phyloP scores from a whole-genome alignment of 2,329 filamentous ascomycete genomes.

The Epichloe sylvatica region DNA sequence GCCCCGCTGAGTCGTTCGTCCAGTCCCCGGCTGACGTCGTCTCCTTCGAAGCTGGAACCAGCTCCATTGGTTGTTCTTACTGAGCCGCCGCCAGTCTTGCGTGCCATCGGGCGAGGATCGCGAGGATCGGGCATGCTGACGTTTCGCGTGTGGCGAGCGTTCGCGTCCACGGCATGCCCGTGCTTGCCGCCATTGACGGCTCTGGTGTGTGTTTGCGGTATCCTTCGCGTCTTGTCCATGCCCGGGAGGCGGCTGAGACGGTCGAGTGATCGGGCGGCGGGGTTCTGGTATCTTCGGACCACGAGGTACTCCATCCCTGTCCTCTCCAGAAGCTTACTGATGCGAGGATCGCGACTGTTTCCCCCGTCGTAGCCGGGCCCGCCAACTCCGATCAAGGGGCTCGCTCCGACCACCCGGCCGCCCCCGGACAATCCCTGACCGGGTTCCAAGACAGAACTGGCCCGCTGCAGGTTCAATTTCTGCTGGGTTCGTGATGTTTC shows the following conservation, averaged over 20 bases:
- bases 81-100: conserved; percentile 21
- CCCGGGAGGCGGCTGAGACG: conserved; percentile 34
- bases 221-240: conserved; percentile 34
- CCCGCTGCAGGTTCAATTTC: conserved; percentile 61
- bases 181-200: conserved; percentile 26
- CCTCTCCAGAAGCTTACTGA: conserved; percentile 51
- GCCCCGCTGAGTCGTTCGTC: conserved; percentile 34
- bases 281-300: conserved; percentile 57
- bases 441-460: conserved; percentile 57
- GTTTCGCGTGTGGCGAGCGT: conserved; percentile 24
- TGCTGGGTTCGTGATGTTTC: conserved; percentile 58
- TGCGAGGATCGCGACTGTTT: conserved; percentile 43
- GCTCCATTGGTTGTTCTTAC: conserved; percentile 24
- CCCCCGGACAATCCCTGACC: conserved; percentile 27
- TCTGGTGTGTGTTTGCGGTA: conserved; percentile 27
- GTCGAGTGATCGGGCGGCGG: conserved; percentile 47
- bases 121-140: conserved; percentile 24
- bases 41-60: conserved; percentile 32
- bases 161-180: conserved; percentile 12
- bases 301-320: conserved; percentile 63
- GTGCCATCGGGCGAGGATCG: conserved; percentile 17
- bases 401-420: conserved; percentile 27
- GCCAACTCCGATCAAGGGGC: conserved; percentile 37
- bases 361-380: conserved; percentile 40
- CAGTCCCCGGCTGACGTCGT: conserved; percentile 25